Base-by-base conservation (phyloP, 208 protist genomes). In the Acanthamoeba healyi region DNA sequence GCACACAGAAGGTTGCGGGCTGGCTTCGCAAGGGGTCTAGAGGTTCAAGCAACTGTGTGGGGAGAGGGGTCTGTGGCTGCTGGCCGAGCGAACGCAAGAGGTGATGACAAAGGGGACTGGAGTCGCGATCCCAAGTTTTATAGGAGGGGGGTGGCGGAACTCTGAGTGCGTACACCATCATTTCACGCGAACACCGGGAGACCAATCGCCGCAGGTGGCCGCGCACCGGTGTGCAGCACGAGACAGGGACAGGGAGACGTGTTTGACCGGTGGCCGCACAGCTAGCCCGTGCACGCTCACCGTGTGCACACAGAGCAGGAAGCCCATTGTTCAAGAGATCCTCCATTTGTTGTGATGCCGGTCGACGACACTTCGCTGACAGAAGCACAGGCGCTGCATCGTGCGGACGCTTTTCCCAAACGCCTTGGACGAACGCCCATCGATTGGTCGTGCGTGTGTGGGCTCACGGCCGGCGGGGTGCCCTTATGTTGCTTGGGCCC, bases 301-400 rank as follows among this genome's bases (percentile, higher is more conserved):
- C 56, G 29, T 54, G 10, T 54, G 14, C 56, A 10, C 49, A 24
- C 49, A 19, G 5, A 19, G 17, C 49, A 54, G 17, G 17, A 24
- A n/a, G 10, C 54, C 54, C 54, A 61, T 61, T 61, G 54, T 61
- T 61, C 54, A 61, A 61, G 54, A 67, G 61, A 5, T 44, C 67
- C 32, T 36, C 67, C 67, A 79, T 79, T 79, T 44, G 5, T 79
- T 79, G 67, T 79, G 67, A 44, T 44, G 26, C 36, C 14, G 67
- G 67, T 79, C 67, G 36, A 3, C 67, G 67, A 79, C 67, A 79
- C 7, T 79, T 79, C 67, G 67, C 67, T 46, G 67, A 79, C 38
- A 79, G 34, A 44, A 44, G 32, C 0, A 14, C 6, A 19, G 63
- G 32, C 34, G 36, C 67, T 79, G 15, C 15, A 79, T 7, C 0